Evolutionary conservation across 129 eudicot species (phyloP), one percentile per base, ranked within the genome.

Genomic region (Arctium minus): DNA sequence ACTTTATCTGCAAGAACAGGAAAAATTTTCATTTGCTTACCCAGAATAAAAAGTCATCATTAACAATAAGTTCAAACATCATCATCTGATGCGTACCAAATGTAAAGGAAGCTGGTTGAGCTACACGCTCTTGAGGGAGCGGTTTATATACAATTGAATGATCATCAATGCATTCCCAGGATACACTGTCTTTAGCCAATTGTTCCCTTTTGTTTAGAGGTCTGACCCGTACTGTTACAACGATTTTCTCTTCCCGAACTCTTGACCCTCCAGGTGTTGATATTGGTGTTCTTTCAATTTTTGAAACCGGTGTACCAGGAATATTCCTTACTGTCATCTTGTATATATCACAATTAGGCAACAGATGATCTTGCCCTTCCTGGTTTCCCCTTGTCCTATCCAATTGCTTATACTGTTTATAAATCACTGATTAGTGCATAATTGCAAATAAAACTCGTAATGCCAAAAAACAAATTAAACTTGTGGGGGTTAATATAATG

Each of bases 111-210:
- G 94, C 79, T 7, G 92, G 86, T 65, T 89, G 96, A 80, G 83
- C 72, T 12, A 80, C 84, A 22, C 98, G 99, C 74, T 93, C 99
- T 0, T 87, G 88, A 13, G 88, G 33, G 31, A 74, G 80, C 27
- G 94, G 88, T 83, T 90, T 91, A 83, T 89, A 90, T 10, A 92
- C 92, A 79, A 96, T 89, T 1, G 97, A 93, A 29, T 88, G 89
- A 67, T 96, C 94, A 87, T 96, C 94, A 72, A 85, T 72, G 82
- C 99, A 96, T 77, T 96, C 98, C 99, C 99, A 96, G 1, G 96
- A 88, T 17, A 92, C 89, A 50, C 82, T 92, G 67, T 96, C 99
- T 77, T 96, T 92, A 0, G 94, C 89, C 8, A 81, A 53, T 64
- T 86, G 98, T 80, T 96, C 99, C 83, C 96, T 87, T 84, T 86